Conservation (phyloP, 106 monocot genomes). For the Platanthera guangdongensis region DNA sequence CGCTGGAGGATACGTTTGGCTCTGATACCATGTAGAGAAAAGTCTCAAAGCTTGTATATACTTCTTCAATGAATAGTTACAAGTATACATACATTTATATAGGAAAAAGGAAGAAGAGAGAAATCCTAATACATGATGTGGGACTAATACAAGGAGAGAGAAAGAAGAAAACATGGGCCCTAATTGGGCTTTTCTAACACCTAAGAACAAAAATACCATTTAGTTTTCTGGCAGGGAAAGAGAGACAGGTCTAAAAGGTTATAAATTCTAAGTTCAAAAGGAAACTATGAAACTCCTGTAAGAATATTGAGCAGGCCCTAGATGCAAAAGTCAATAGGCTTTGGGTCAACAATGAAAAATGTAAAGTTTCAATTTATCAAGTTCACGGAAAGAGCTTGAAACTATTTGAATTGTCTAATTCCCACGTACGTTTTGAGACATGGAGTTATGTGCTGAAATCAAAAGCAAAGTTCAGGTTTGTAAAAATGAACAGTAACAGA, state of each 20-base stretch:
- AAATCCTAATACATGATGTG: too few relatives aligned
- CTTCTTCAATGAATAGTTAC: too few relatives aligned
- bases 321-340: neutral
- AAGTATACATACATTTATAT: too few relatives aligned
- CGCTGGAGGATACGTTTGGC: too few relatives aligned
- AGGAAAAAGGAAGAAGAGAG: too few relatives aligned
- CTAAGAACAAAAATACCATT: neutral
- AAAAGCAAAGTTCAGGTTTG: neutral
- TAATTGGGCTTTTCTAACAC: too few relatives aligned
- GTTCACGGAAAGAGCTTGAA: neutral
- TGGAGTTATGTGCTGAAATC: neutral
- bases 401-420: neutral
- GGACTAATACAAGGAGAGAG: too few relatives aligned
- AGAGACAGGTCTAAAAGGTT: neutral
- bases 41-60: too few relatives aligned
- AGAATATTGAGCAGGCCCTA: neutral
- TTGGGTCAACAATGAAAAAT: neutral
- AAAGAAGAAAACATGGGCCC: too few relatives aligned
- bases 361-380: neutral
- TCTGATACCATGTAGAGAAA: too few relatives aligned
- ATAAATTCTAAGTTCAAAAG: neutral
- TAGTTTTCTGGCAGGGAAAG: neutral
- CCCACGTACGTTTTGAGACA: neutral
- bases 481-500: neutral
- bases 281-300: neutral